These are phyloP conservation scores for Ophiocordyceps camponoti-floridani DNA, from an alignment of 2,329 filamentous ascomycete species.

Conservation along the genomic window DNA sequence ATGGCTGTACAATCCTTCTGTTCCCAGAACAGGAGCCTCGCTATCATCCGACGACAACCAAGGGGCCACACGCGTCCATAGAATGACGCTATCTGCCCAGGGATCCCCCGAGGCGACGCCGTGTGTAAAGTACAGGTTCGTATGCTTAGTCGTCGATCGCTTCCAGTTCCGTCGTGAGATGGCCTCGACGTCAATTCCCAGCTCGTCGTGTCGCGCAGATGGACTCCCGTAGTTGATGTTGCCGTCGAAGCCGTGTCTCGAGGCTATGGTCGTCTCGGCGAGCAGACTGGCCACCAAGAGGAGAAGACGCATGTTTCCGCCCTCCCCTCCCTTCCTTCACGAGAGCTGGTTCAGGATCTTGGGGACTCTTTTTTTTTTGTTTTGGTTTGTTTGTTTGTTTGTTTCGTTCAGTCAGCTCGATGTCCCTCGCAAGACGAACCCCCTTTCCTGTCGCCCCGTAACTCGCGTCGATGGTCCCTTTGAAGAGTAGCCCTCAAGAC, in stretches of 20 bases:
- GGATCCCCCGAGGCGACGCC: slow-evolving; percentile 34
- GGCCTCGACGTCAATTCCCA: slow-evolving; percentile 47
- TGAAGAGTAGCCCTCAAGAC: no score
- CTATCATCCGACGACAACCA: slow-evolving; percentile 25
- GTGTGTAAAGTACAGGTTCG: slow-evolving; percentile 44
- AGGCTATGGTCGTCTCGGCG: background rate
- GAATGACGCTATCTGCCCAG: slow-evolving; percentile 38
- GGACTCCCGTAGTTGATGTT: slow-evolving; percentile 54
- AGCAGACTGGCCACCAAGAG: background rate
- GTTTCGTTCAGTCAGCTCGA: no score
- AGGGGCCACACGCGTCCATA: slow-evolving; percentile 29
- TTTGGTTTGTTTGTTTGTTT: no score
- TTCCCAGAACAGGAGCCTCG: slow-evolving; percentile 23
- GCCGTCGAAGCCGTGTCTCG: slow-evolving; percentile 7
- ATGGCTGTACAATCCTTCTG: slow-evolving; percentile 24
- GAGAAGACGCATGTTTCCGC: background rate
- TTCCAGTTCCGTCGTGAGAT: slow-evolving; percentile 35
- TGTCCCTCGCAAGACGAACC: no score
- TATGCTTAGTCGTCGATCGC: slow-evolving; percentile 18
- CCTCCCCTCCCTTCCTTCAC: no score
- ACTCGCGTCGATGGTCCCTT: background rate
- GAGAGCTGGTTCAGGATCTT: no score
- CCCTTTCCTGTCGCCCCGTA: background rate
- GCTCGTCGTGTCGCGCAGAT: slow-evolving; percentile 41
- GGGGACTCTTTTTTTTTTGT: no score